Evolutionary conservation across 768 basidiomycete genomes (phyloP), one percentile per base, ranked within the genome.

Genomic region (Filobasidium floriforme): DNA sequence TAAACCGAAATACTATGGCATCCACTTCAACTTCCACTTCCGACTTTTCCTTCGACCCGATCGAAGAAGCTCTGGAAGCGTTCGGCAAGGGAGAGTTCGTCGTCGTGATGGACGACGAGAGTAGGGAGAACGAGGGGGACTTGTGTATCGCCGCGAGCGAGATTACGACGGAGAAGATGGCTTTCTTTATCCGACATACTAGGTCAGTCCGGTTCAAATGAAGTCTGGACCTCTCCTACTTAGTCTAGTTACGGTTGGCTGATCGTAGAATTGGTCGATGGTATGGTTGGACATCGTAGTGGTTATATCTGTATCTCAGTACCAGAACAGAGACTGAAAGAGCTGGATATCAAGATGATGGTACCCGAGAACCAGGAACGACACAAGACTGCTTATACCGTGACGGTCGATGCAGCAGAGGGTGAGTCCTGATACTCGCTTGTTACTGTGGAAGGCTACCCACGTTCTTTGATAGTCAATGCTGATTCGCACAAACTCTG

Each of bases 71-170:
- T 0, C 78, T 97, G 29, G 83, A 78, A 6, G 88, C 89, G 1
- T 89, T 92, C 74, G 81, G 81, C 1, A 82, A 82, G 4, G 93
- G 93, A 1, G 90, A 94, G 75, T 92, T 97, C 70, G 82, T 99
- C 63, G 89, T 99, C 0, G 96, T 98, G 7, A 92, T 97, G 88
- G 96, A 99, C 77, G 94, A 98, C 79, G 90, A 96, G 79, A 82
- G 83, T 69, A 82, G 96, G 67, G 96, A 99, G 81, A 99, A 99
- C 76, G 96, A 99, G 76, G 94, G 96, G 1, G 96, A 99, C 78
- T 81, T 99, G 66, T 91, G 97, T 75, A 88, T 92, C 73, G 86
- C 94, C 15, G 96, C 86, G 1, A 82, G 83, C 28, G 84, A 86
- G 61, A 87, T 90, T 70, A 91, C 92, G 44, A 90, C 91, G 1